A percentile compares a stretch with the other conserved stretches of the same genome.
These are phyloP conservation scores for Rhodamnia rubescens DNA, from an alignment of 345 rosid species.

Conservation along the genomic window DNA sequence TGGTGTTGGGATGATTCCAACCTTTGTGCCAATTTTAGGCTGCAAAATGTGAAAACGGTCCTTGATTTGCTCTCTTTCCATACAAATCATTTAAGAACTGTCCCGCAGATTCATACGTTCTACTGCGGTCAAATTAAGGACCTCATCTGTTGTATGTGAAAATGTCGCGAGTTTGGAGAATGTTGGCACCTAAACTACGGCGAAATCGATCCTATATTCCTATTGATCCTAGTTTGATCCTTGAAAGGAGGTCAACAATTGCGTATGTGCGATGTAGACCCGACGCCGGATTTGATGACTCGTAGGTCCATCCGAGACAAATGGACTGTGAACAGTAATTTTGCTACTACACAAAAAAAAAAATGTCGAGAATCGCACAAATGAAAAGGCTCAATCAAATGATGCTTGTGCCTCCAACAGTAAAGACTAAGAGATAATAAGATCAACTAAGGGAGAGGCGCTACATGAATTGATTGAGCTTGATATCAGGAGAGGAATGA, in stretches of 20 bases:
- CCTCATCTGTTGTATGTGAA: background rate
- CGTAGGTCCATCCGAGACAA: background rate
- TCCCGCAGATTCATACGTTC: background rate
- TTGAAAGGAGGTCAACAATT: background rate
- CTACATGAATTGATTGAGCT: background rate
- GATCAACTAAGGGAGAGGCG: background rate
- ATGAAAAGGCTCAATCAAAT: background rate
- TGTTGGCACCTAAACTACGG: background rate
- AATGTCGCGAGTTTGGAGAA: background rate
- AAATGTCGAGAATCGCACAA: background rate
- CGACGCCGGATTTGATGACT: background rate
- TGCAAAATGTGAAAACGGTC: background rate
- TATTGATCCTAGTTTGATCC: background rate
- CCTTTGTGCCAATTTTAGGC: background rate
- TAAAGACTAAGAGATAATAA: background rate
- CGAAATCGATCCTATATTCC: background rate
- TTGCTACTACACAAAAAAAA: background rate
- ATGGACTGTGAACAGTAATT: background rate
- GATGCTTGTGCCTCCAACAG: background rate
- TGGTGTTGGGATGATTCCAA: background rate
- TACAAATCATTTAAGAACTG: background rate
- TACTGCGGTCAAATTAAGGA: background rate
- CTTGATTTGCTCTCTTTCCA: background rate
- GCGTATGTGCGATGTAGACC: background rate
- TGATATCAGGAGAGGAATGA: background rate